Evolutionary conservation across 2,329 filamentous ascomycete genomes (phyloP).

Genomic region (Exophiala bonariae): DNA sequence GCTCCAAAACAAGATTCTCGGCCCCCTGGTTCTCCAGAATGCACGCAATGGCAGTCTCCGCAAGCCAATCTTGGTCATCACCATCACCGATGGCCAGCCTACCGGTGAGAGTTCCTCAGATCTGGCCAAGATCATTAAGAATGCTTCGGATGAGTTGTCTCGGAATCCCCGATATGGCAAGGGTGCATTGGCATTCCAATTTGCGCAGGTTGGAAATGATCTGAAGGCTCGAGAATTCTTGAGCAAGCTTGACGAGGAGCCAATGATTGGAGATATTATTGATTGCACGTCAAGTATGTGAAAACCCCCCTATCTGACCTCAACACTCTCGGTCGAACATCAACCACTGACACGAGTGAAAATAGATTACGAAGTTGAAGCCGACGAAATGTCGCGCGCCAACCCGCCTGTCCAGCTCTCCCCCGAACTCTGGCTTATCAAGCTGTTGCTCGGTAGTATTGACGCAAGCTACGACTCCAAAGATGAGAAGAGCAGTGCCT

Average conservation of each 20-base stretch:
- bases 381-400: constrained; percentile 64
- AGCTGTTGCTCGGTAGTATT: constrained; percentile 67
- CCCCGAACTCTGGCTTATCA: constrained; percentile 66
- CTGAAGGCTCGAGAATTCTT: constrained; percentile 65
- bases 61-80: constrained; percentile 66
- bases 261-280: constrained; percentile 60
- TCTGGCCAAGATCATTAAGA: constrained; percentile 59
- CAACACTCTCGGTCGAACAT: too few species aligned
- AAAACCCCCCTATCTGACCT: too few species aligned
- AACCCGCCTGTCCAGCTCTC: constrained; percentile 64
- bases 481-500: constrained; percentile 57
- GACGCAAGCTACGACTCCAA: constrained; percentile 66
- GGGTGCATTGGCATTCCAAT: constrained; percentile 65
- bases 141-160: constrained; percentile 53
- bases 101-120: constrained; percentile 60
- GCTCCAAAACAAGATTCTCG: constrained; percentile 63
- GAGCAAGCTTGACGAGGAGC: constrained; percentile 63
- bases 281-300: constrained; percentile 68
- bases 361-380: constrained; percentile 67
- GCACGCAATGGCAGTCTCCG: constrained; percentile 54
- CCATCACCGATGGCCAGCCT: constrained; percentile 66
- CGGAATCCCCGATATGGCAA: constrained; percentile 53
- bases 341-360: constrained; percentile 10
- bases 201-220: constrained; percentile 69
- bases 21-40: constrained; percentile 57